These are phyloP conservation scores for Backusella westeae DNA, from an alignment of 192 early-diverging fungal genomes.

Conservation along the genomic window DNA sequence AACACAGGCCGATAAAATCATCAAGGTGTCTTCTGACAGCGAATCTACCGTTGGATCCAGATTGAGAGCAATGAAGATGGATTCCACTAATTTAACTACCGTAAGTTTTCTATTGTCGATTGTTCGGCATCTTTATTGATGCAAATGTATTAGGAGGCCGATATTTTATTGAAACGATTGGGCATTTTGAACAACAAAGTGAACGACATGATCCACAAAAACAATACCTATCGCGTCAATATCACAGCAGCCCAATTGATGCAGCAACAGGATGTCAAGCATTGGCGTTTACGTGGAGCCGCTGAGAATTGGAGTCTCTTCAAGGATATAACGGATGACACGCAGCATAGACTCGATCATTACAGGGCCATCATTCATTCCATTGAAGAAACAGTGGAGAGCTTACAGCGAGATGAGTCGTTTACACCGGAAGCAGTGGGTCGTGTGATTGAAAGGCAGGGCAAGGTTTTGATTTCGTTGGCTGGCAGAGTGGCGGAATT, in stretches of 20 bases:
- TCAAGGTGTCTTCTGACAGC: background rate
- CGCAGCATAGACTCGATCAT: background rate
- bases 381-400: background rate
- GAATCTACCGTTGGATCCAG: background rate
- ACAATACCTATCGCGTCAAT: background rate
- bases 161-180: background rate
- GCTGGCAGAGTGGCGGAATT: background rate
- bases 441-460: background rate
- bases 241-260: background rate
- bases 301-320: background rate
- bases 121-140: background rate
- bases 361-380: background rate
- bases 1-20: background rate
- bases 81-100: background rate
- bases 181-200: background rate
- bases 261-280: background rate
- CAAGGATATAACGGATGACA: background rate
- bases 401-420: background rate
- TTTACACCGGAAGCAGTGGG: background rate
- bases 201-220: background rate
- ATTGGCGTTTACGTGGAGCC: conserved; percentile 2
- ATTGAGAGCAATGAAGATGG: background rate
- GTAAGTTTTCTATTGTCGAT: background rate
- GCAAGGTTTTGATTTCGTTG: background rate
- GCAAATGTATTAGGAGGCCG: background rate